Evolutionary conservation across 139 green algal genomes (phyloP), one percentile per base, ranked within the genome.

Genomic region (Auxenochlorella pyrenoidosa): DNA sequence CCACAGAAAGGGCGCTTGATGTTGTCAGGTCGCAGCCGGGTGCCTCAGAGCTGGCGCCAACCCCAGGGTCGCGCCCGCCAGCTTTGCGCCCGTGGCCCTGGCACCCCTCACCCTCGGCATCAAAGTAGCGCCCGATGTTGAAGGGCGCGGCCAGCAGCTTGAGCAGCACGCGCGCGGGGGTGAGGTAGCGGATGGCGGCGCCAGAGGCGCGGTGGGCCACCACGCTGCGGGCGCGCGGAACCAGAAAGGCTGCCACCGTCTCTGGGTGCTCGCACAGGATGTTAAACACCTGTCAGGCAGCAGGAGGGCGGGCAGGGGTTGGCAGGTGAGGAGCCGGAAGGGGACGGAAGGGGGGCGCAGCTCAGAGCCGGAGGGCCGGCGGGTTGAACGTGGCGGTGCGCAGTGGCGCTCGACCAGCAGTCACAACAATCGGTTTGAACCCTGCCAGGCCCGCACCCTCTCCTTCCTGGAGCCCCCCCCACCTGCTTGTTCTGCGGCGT

Each of bases 261-360:
- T 98, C 96, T 12, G 96, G 96, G 26, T 98, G 95, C 91, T 98
- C 96, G 83, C 94, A 97, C 43, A 98, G 88, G 59, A 98, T 94
- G 93, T 98, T 98, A 91, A 98, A 98, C 21, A 92, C 93, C 89
- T 96, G 92, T 16, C 32, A 47, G 73, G 22, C 26, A 58, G 40
- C 12, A 0, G 6, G 0, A 73, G 66, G 30, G 1, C 12, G 3
- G 36, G 36, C 3, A 18, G 38, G 13, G 70, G 1, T 80, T 22
- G 15, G 30, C 24, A 63, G 68, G 43, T 30, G 13, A n/a, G n/a
- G n/a, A n/a, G n/a, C n/a, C n/a, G n/a, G n/a, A n/a, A n/a, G n/a
- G n/a, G n/a, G n/a, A n/a, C n/a, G n/a, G n/a, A n/a, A n/a, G n/a
- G n/a, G n/a, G n/a, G n/a, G n/a, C n/a, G 68, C 12, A 24, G 68